These are phyloP conservation scores for Debaryomyces castellii DNA, from an alignment of 805 yeast genomes.

Conservation along the genomic window DNA sequence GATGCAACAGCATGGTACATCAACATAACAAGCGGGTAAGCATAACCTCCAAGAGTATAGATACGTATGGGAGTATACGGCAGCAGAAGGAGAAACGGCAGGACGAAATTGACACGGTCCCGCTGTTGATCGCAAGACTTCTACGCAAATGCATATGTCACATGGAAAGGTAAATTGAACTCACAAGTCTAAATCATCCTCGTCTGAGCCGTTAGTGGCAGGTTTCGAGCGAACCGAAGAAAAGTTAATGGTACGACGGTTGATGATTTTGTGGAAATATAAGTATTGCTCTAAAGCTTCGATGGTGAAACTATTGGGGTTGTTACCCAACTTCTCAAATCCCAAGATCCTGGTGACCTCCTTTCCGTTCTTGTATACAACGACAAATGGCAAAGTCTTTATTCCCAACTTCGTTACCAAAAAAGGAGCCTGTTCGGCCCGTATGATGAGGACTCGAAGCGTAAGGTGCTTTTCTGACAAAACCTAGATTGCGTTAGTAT, in stretches of 20 bases:
- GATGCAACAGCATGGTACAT: neutral
- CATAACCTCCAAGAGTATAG: neutral
- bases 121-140: neutral
- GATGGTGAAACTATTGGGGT: constrained; percentile 46
- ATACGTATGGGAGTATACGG: neutral
- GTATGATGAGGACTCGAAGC: constrained; percentile 52
- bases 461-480: constrained; percentile 60
- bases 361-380: constrained; percentile 58
- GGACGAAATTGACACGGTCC: neutral
- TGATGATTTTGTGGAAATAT: constrained; percentile 13
- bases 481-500: constrained; percentile 10
- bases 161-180: neutral
- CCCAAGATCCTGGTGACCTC: constrained; percentile 67
- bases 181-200: constrained; percentile 12
- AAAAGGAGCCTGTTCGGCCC: constrained; percentile 71
- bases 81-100: neutral
- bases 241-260: constrained; percentile 13
- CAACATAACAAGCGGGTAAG: neutral
- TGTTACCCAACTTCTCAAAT: constrained; percentile 55
- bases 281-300: constrained; percentile 46
- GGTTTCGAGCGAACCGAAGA: constrained; percentile 6
- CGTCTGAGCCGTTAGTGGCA: constrained; percentile 4
- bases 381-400: constrained; percentile 69
- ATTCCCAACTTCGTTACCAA: constrained; percentile 61
- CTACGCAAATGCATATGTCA: neutral